Base-by-base conservation (phyloP, 345 rosid genomes). In the Cardamine resedifolia region DNA sequence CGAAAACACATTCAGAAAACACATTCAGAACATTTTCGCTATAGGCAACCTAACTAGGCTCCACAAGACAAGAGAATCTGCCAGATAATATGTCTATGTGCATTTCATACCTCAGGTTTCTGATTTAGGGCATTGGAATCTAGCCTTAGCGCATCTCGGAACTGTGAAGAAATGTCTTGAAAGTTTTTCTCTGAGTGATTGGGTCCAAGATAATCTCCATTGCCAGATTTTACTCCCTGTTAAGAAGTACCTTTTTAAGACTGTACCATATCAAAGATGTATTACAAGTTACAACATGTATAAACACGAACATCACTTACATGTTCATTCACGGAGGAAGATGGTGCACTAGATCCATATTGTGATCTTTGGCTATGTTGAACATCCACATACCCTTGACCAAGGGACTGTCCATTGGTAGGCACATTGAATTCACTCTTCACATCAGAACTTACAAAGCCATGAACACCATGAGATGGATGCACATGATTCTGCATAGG, bases 131-230 rank as follows among this genome's bases (percentile, higher is more conserved):
- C 87, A 66, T 51, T 74, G 64, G 77, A 20, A 67, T 79, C 77
- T 79, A 91, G 68, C 76, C 75, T 82, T 55, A 91, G 69, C 5
- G 82, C 81, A 59, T 84, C 87, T 43, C 47, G 83, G 78, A 91
- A 89, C 38, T 88, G 92, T 55, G 87, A 86, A 79, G 99, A 83
- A 74, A 88, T 79, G 69, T 85, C 90, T 66, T 82, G 83, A 63
- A 84, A 67, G 79, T 64, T 85, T 64, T 83, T 85, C 71, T 86
- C 90, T 27, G 85, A 49, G n/a, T 80, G 80, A 49, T 84, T 59
- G 19, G 75, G 62, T 38, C 70, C 81, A 71, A 77, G 36, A 79
- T 82, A 82, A 68, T 81, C 76, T 74, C 82, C 66, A 56, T 83
- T 84, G 56, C 77, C 75, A 38, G 91, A 73, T 63, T 87, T 90